Percentiles rank a stretch among this genome's conserved stretches.
phyloP scores from a whole-genome alignment of 179 eudicot species.

The Pouteria campechiana region DNA sequence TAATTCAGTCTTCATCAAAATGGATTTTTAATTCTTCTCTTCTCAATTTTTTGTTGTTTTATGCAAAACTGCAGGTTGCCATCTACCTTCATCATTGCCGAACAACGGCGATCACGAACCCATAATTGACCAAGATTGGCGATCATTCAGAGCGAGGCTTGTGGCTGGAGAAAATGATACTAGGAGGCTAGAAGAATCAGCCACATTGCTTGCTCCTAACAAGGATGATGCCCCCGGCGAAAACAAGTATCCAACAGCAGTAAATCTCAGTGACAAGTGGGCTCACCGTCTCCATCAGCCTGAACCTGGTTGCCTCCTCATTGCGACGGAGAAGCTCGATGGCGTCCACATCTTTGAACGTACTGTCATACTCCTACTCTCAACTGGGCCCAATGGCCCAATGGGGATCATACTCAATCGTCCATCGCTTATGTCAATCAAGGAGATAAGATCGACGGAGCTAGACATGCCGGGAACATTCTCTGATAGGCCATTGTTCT shows the following conservation, averaged over 20 bases:
- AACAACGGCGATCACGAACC: conserved; percentile 32
- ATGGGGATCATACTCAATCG: conserved; percentile 79
- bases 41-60: too few relatives aligned
- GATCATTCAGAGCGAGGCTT: conserved; percentile 75
- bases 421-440: conserved; percentile 90
- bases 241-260: too few relatives aligned
- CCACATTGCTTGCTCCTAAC: conserved; percentile 7
- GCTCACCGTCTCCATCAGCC: conserved; percentile 71
- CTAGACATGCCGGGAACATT: conserved; percentile 50
- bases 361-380: conserved; percentile 62
- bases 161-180: conserved; percentile 48
- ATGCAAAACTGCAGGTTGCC: conserved; percentile 45
- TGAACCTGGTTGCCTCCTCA: conserved; percentile 74
- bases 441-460: conserved; percentile 57
- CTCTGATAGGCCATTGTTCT: conserved; percentile 52
- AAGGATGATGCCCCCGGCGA: conserved; percentile 14
- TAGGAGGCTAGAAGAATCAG: conserved; percentile 5
- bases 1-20: too few relatives aligned
- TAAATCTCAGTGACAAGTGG: conserved; percentile 45
- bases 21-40: too few relatives aligned
- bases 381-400: conserved; percentile 70
- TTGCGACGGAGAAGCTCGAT: conserved; percentile 81
- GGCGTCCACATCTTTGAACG: conserved; percentile 90
- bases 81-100: conserved; percentile 28
- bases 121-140: conserved; percentile 45